phyloP scores from a whole-genome alignment of 2,329 filamentous ascomycete species.

The Lachnellula subtilissima region DNA sequence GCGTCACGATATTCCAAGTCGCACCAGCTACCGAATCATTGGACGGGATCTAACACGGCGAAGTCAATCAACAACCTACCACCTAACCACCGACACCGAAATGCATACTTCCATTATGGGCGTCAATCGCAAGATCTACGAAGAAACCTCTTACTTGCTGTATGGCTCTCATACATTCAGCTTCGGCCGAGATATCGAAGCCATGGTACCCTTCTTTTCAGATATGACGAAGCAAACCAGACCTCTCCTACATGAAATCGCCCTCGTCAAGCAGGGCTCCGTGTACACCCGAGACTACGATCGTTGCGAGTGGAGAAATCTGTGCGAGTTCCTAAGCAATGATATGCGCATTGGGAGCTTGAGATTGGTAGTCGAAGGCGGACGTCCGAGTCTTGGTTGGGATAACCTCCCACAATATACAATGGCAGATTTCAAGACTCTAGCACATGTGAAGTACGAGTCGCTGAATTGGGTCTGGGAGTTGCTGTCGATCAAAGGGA shows the following conservation, averaged over 20 bases:
- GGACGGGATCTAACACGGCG: slow-evolving; percentile 37
- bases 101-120: slow-evolving; percentile 44
- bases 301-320: slow-evolving; percentile 48
- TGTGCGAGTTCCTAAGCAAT: slow-evolving; percentile 44
- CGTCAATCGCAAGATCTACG: slow-evolving; percentile 44
- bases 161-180: slow-evolving; percentile 54
- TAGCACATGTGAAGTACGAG: slow-evolving; percentile 40
- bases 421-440: slow-evolving; percentile 43
- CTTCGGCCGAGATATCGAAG: slow-evolving; percentile 56
- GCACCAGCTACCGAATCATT: slow-evolving; percentile 40
- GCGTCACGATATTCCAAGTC: slow-evolving; percentile 15
- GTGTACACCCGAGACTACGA: slow-evolving; percentile 51
- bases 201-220: slow-evolving; percentile 53
- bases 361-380: slow-evolving; percentile 50
- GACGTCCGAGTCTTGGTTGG: slow-evolving; percentile 45
- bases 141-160: slow-evolving; percentile 51
- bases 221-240: slow-evolving; percentile 49
- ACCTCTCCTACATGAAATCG: slow-evolving; percentile 44
- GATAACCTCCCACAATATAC: slow-evolving; percentile 43
- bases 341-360: slow-evolving; percentile 39
- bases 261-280: slow-evolving; percentile 51
- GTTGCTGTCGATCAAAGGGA: slow-evolving; percentile 44
- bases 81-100: slow-evolving; percentile 38
- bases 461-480: slow-evolving; percentile 55
- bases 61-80: slow-evolving; percentile 51